Evolutionary conservation across 1,139 yeast species (phyloP), one percentile per base, ranked within the genome.

Genomic region (Pneumocystis wakefieldiae): DNA sequence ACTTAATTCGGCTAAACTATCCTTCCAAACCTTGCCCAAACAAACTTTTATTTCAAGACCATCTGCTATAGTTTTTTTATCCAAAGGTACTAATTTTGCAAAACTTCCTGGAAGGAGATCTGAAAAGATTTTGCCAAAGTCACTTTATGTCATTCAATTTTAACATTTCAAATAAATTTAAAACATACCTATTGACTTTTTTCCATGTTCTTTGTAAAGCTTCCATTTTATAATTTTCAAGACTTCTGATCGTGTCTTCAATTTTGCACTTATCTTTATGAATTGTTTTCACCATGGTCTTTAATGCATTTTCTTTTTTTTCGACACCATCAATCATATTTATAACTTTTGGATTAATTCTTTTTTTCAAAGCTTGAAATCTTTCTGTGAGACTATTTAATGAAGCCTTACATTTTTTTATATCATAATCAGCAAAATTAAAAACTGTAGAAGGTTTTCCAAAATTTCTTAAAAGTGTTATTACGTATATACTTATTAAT

Each of bases 21-120:
- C 96, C 72, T 94, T 94, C 98, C 98, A 92, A 10, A 91, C 90
- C 62, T 82, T 84, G 4, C 98, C 98, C 36, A 94, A 77, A 70
- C 88, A 84, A 0, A 94, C 98, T 72, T 85, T 87, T 41, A 94
- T 95, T 72, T 89, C 96, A 38, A 94, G 77, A 35, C 99, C 99
- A 68, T 87, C 83, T 0, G 96, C 87, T 8, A 94, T 88, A 70
- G 90, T 95, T 70, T 81, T 80, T 59, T 83, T 82, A 69, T 88
- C 89, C 0, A 84, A 81, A 0, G 95, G 91, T 1, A 86, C 96
- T 67, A 94, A 79, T 73, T 90, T 90, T 6, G 97, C 95, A 74
- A 84, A 87, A 4, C 96, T 87, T 12, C 90, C 91, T 0, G 97
- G 97, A 63, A 94, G 76, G 62, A 94, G 78, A 70, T 91, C 97